Evolutionary conservation across 2,329 filamentous ascomycete genomes (phyloP).

Genomic region (Neocucurbitaria cava): DNA sequence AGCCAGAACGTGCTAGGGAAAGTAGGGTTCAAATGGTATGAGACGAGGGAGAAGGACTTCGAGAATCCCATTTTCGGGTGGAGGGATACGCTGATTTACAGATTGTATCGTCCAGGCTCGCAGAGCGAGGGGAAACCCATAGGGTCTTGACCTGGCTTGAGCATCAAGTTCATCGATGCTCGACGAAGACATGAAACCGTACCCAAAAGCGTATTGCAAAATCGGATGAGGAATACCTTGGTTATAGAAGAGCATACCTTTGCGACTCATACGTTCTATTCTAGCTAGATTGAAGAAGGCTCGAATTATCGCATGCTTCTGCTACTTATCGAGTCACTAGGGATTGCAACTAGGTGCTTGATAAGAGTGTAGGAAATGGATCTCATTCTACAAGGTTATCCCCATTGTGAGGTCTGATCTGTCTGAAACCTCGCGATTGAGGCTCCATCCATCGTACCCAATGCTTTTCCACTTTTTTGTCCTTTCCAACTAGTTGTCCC

Average conservation of each 20-base stretch:
- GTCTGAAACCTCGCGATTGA: constrained; percentile 1
- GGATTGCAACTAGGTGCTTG: no score
- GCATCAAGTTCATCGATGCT: not conserved
- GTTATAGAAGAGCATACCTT: no score
- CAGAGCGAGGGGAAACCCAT: not conserved
- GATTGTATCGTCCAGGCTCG: constrained; percentile 31
- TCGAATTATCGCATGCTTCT: no score
- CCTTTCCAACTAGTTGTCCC: constrained; percentile 11
- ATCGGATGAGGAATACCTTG: no score
- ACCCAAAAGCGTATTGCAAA: no score
- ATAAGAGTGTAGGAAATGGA: not conserved
- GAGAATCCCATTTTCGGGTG: constrained; percentile 45
- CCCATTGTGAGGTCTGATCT: not conserved
- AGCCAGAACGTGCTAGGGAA: constrained; percentile 67
- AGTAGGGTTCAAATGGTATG: constrained; percentile 60
- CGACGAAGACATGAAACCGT: not conserved
- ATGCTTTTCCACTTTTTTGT: constrained; percentile 14
- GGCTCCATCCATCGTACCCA: not conserved
- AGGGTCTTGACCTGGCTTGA: not conserved
- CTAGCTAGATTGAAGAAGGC: no score
- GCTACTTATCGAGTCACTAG: no score
- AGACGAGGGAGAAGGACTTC: constrained; percentile 51
- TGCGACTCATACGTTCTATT: no score
- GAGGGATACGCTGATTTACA: constrained; percentile 48
- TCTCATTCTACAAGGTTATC: constrained; percentile 1